Evolutionary conservation across 345 rosid species (phyloP).

Genomic region (Lumnitzera racemosa): DNA sequence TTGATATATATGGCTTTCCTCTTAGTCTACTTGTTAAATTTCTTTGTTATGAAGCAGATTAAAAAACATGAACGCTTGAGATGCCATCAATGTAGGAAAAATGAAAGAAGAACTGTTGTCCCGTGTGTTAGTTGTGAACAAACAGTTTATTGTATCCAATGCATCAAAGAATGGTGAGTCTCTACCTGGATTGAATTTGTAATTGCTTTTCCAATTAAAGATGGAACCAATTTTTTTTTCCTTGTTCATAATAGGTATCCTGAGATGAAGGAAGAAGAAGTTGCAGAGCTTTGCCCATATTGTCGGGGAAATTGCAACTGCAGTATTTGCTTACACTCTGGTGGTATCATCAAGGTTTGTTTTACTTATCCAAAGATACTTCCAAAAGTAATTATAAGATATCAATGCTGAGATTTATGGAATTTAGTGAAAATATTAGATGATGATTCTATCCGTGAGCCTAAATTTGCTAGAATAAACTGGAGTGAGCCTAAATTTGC

Average conservation of each 20-base stretch:
- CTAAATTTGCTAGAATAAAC: too few species aligned
- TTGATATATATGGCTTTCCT: too few species aligned
- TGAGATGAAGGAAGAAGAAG: conserved; percentile 37
- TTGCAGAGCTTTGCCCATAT: conserved; percentile 57
- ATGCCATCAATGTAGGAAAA: conserved; percentile 81
- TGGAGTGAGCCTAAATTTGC: too few species aligned
- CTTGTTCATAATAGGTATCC: conserved; percentile 56
- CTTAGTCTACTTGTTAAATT: too few species aligned
- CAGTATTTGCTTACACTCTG: conserved; percentile 59
- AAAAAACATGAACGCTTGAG: conserved; percentile 2
- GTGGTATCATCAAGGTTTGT: conserved; percentile 53
- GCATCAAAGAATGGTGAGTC: conserved; percentile 60
- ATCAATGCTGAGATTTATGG: background rate
- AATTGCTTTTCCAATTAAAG: background rate
- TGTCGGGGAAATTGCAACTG: conserved; percentile 83
- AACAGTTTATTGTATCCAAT: conserved; percentile 42
- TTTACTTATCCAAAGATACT: background rate
- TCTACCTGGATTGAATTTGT: conserved; percentile 1
- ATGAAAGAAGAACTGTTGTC: conserved; percentile 37
- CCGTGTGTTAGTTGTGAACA: conserved; percentile 42
- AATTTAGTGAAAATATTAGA: background rate
- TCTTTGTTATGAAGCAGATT: too few species aligned
- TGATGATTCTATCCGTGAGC: background rate
- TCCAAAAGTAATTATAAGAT: too few species aligned
- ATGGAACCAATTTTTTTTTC: background rate